Percentiles rank a stretch among this genome's conserved stretches.
Conservation (phyloP, 352 stramenopile genomes). For the Phytophthora ramorum region DNA sequence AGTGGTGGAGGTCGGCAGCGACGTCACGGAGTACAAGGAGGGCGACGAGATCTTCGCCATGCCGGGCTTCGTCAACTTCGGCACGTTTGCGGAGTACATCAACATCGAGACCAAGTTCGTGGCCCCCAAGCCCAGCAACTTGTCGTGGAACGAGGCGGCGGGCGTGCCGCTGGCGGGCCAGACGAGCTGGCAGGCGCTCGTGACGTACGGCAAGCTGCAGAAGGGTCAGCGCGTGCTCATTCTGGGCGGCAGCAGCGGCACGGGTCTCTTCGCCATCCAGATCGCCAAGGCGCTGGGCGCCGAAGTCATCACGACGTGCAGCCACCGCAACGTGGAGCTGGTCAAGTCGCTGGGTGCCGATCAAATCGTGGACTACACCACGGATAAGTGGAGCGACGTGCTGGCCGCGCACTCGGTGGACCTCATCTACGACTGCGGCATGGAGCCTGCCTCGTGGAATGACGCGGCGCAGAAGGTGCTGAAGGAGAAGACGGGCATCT, state of each 20-base stretch:
- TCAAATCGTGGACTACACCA: constrained; percentile 61
- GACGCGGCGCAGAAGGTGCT: constrained; percentile 43
- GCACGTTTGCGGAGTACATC: constrained; percentile 56
- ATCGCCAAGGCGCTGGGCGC: constrained; percentile 56
- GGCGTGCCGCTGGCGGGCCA: constrained; percentile 31
- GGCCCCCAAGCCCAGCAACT: constrained; percentile 43
- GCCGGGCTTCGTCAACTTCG: not conserved
- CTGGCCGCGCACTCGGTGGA: constrained; percentile 39
- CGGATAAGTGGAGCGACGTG: constrained; percentile 49
- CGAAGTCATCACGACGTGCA: constrained; percentile 43
- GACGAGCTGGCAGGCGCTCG: constrained; percentile 45
- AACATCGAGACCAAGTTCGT: constrained; percentile 32
- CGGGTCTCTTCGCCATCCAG: constrained; percentile 63
- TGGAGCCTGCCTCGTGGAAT: constrained; percentile 42
- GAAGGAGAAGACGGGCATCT: constrained; percentile 39
- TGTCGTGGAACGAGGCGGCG: constrained; percentile 47
- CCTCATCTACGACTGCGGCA: constrained; percentile 42
- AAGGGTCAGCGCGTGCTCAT: constrained; percentile 49
- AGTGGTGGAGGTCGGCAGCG: constrained; percentile 39
- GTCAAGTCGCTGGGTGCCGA: constrained; percentile 59
- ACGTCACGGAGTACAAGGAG: constrained; percentile 33
- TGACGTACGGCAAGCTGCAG: constrained; percentile 38
- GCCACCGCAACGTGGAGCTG: constrained; percentile 45
- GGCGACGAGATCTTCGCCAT: constrained; percentile 46
- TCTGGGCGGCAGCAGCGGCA: constrained; percentile 62